Base-by-base conservation (phyloP, 345 rosid species). In the Populus tremula region DNA sequence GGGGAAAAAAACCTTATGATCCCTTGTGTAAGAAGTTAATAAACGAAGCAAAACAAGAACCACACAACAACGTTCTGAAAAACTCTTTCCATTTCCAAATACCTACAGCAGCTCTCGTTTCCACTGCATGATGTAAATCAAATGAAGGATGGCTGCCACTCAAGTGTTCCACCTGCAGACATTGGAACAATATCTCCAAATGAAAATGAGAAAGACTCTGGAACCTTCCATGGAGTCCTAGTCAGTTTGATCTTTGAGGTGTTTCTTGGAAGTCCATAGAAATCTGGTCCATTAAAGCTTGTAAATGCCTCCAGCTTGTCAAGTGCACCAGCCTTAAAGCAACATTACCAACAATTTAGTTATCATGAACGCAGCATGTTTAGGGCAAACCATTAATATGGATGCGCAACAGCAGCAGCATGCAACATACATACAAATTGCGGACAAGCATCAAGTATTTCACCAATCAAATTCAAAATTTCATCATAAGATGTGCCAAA, bases 301-400 rank as follows among this genome's bases (percentile, higher is more conserved):
- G 97, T 88, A 86, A 96, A 96, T 41, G 95, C 90, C 87, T 96
- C 98, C 73, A 94, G 85, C 80, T 94, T 93, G 84, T 93, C 98
- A 71, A 93, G 91, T 13, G 95, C 97, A 61, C 96, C 98, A 36
- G 92, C 96, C 98, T 96, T 53, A 23, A 17, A n/a, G 76, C 49
- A 68, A 75, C 35, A 65, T n/a, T 63, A 79, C n/a, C 31, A 62
- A 5, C 11, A 53, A 11, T 23, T 54, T 14, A 61, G 29, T 23
- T 23, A 14, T n/a, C 23, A 53, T n/a, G 25, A 67, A 27, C 23
- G 31, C 11, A 54, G 13, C 5, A 47, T 6, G 23, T 64, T 72
- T 27, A 0, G 29, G 17, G 21, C 14, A 66, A 9, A 33, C 8
- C 33, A 18, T 41, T 14, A 38, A 43, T 9, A 43, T 16, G 29